Base-by-base conservation (phyloP, 148 eudicot genomes). In the Fagopyrum tataricum region DNA sequence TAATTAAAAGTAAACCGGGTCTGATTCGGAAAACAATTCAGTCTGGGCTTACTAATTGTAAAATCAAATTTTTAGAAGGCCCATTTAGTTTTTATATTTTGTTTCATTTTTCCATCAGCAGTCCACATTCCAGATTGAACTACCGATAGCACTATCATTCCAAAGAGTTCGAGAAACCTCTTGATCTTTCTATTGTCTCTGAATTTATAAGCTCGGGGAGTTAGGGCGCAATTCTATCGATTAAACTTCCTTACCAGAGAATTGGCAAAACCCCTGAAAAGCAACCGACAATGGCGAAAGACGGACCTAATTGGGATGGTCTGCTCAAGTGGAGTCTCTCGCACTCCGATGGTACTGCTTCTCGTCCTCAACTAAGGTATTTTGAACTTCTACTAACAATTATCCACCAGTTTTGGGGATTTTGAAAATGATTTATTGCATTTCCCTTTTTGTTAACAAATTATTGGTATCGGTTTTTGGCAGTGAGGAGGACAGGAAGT, bases 291-390 rank as follows among this genome's bases (percentile, higher is more conserved):
- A 88, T 88, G 91, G 89, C 91, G 23, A 79, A 83, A 76, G 89
- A 89, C 41, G 87, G 86, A 39, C 95, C 98, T 3, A 81, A 89
- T 67, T 94, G 98, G 98, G 97, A 94, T 0, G 97, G 98, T 4
- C 68, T 94, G 44, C 91, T 94, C 2, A 94, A 94, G 72, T 94
- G 96, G 97, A 94, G 98, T 74, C 86, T 94, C 37, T 79, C 96
- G 49, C 89, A 94, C 48, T 75, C 98, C 2, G 97, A 94, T 76
- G 97, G 90, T 6, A 94, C 93, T 69, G 73, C 67, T 18, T 74
- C 92, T 68, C 74, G 79, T 67, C 91, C 93, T 7, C 87, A 87
- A 72, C 78, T 91, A 31, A 91, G 98, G 98, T 91, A 73, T 53
- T 37, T 11, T 53, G 26, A 59, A n/a, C 23, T 7, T 24, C 62